A percentile compares a stretch with the other conserved stretches of the same genome.
Conservation (phyloP, 306 rosid genomes). For the Dryas alaskensis region DNA sequence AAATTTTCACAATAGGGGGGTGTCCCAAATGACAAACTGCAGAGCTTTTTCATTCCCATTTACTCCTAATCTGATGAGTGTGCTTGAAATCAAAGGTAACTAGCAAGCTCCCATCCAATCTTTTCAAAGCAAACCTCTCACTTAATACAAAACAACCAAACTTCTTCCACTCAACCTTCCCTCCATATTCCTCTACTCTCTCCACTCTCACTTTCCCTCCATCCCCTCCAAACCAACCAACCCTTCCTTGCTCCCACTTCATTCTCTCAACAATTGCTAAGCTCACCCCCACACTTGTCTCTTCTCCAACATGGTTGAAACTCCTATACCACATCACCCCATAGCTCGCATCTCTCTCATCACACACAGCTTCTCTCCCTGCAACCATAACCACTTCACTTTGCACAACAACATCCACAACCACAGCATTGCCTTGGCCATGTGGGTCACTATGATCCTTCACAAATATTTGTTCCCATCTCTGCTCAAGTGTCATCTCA, state of each 20-base stretch:
- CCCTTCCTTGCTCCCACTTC: constrained; percentile 53
- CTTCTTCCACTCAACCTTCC: constrained; percentile 32
- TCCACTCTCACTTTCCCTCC: constrained; percentile 32
- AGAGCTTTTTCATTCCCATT: constrained; percentile 45
- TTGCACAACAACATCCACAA: constrained; percentile 25
- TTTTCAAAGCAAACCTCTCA: constrained; percentile 50
- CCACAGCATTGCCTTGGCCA: constrained; percentile 1
- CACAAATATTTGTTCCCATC: constrained; percentile 35
- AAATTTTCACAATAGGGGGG: not conserved
- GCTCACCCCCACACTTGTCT: constrained; percentile 60
- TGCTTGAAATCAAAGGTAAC: constrained; percentile 46
- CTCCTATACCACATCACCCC: constrained; percentile 52
- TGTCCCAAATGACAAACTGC: not conserved
- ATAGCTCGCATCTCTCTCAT: constrained; percentile 2
- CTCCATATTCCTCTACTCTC: constrained; percentile 56
- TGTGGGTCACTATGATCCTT: not conserved
- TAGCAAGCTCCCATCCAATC: constrained; percentile 48
- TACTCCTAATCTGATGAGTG: constrained; percentile 43
- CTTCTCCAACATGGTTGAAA: constrained; percentile 36
- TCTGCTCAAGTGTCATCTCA: constrained; percentile 41
- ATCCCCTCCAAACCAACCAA: constrained; percentile 39
- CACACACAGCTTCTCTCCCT: constrained; percentile 22
- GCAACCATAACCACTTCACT: constrained; percentile 27
- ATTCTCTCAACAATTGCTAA: constrained; percentile 62
- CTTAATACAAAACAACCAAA: constrained; percentile 47